Percentiles rank a stretch among this genome's conserved stretches.
Evolutionary conservation across 73 alveolate genomes (phyloP).

Genomic region (Paramecium octaurelia): DNA sequence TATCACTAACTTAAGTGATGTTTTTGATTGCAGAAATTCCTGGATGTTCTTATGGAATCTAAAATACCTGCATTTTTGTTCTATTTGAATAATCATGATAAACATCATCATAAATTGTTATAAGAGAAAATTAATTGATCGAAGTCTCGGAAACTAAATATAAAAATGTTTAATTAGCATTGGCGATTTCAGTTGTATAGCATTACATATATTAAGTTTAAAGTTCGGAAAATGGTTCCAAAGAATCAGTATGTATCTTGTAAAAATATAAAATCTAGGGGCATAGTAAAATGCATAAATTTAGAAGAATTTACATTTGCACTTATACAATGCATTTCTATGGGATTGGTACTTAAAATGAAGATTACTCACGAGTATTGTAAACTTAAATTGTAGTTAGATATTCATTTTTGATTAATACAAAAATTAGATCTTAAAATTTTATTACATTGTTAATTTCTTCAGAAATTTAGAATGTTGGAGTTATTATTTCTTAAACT

Average conservation of each 20-base stretch:
- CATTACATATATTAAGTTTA: neutral
- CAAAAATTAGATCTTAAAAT: neutral
- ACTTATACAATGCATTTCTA: too few relatives aligned
- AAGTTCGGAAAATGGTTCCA: neutral
- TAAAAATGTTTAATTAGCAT: neutral
- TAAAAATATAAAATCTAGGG: too few relatives aligned
- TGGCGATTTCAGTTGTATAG: neutral
- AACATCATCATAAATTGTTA: neutral
- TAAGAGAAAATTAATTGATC: neutral
- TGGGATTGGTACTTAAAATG: too few relatives aligned
- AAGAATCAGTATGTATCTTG: neutral
- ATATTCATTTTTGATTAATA: too few relatives aligned
- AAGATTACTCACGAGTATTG: neutral
- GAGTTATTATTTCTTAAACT: neutral
- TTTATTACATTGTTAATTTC: neutral
- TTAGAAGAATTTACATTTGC: neutral
- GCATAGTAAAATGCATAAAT: neutral
- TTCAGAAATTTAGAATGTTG: neutral
- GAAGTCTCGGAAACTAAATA: neutral
- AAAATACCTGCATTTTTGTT: too few relatives aligned
- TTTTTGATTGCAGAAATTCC: too few relatives aligned
- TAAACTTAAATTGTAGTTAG: neutral
- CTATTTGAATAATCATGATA: neutral
- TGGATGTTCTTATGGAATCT: too few relatives aligned
- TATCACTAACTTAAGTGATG: too few relatives aligned